These are phyloP conservation scores for Geotrichum candidum DNA, from an alignment of 1,139 yeast species.

Conservation along the genomic window DNA sequence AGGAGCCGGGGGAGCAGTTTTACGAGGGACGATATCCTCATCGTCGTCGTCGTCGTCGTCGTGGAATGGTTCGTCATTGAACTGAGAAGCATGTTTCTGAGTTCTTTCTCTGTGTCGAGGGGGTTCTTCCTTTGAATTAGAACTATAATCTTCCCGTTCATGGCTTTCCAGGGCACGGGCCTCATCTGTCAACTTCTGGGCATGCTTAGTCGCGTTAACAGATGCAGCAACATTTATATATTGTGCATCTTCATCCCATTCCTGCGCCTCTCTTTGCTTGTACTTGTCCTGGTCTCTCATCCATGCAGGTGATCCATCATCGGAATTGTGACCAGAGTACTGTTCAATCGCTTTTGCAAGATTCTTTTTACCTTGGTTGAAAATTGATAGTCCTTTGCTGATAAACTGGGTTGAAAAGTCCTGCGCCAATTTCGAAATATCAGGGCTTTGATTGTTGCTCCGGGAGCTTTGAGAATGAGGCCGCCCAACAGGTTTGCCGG, in stretches of 20 bases:
- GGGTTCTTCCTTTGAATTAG: neutral
- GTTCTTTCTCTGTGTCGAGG: neutral
- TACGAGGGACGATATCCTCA: neutral
- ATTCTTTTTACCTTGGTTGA: slow-evolving; percentile 56
- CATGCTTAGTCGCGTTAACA: neutral
- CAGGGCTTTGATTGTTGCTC: slow-evolving; percentile 21
- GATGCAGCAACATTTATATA: slow-evolving; percentile 13
- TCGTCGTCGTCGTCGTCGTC: slow-evolving; percentile 8
- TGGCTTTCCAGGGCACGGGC: slow-evolving; percentile 16
- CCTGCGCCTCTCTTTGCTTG: slow-evolving; percentile 9
- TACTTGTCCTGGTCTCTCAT: slow-evolving; percentile 49
- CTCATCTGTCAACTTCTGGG: slow-evolving; percentile 14
- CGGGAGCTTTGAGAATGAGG: slow-evolving; percentile 5
- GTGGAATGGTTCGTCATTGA: slow-evolving; percentile 11
- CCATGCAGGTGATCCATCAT: slow-evolving; percentile 66
- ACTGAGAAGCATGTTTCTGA: neutral
- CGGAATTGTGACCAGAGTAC: slow-evolving; percentile 37
- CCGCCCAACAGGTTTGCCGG: slow-evolving; percentile 17
- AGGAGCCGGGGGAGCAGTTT: slow-evolving; percentile 6
- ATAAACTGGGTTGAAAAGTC: slow-evolving; percentile 60
- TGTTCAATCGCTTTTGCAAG: slow-evolving; percentile 61
- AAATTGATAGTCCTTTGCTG: slow-evolving; percentile 55
- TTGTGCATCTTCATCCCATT: slow-evolving; percentile 21
- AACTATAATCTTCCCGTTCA: slow-evolving; percentile 2
- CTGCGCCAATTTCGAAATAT: slow-evolving; percentile 45